Conservation (phyloP, 176 grass and related monocot genomes). For the Thalia dealbata region DNA sequence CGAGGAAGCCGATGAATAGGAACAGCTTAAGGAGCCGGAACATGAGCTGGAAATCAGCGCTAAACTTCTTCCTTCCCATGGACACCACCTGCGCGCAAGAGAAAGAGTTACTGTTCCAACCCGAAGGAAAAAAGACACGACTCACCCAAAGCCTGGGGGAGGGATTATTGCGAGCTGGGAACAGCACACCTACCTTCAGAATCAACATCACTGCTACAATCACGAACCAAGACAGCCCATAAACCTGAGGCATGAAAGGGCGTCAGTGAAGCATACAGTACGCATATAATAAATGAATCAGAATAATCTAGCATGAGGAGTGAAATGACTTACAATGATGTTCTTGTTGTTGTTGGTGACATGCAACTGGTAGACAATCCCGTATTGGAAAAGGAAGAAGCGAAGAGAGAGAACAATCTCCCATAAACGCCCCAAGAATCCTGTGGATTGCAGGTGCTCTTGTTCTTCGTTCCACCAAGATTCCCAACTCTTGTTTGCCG, state of each 20-base stretch:
- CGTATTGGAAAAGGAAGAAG: constrained; percentile 64
- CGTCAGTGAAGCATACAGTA: neutral
- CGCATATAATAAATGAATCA: neutral
- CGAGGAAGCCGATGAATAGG: constrained; percentile 6
- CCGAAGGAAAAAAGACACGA: neutral
- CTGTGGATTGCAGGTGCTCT: constrained; percentile 43
- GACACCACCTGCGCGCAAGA: constrained; percentile 27
- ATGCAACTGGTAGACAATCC: constrained; percentile 63
- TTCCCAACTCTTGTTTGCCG: constrained; percentile 61
- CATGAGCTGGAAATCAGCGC: constrained; percentile 15
- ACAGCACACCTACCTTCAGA: constrained; percentile 32
- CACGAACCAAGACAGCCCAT: constrained; percentile 61
- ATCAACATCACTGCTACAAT: constrained; percentile 37
- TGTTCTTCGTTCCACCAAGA: constrained; percentile 66
- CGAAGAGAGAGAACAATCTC: constrained; percentile 49
- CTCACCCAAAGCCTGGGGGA: neutral
- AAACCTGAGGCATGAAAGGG: constrained; percentile 28
- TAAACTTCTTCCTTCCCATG: constrained; percentile 9
- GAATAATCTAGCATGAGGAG: constrained; percentile 8
- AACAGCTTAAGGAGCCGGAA: constrained; percentile 13
- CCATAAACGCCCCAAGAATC: constrained; percentile 44
- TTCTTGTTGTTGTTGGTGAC: constrained; percentile 41
- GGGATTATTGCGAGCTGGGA: too few species aligned
- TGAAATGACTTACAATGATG: constrained; percentile 36
- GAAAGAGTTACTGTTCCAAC: neutral